Percentiles rank a stretch among this genome's conserved stretches.
Evolutionary conservation across 169 alveolate genomes (phyloP).

Genomic region (Perkinsus marinus): DNA sequence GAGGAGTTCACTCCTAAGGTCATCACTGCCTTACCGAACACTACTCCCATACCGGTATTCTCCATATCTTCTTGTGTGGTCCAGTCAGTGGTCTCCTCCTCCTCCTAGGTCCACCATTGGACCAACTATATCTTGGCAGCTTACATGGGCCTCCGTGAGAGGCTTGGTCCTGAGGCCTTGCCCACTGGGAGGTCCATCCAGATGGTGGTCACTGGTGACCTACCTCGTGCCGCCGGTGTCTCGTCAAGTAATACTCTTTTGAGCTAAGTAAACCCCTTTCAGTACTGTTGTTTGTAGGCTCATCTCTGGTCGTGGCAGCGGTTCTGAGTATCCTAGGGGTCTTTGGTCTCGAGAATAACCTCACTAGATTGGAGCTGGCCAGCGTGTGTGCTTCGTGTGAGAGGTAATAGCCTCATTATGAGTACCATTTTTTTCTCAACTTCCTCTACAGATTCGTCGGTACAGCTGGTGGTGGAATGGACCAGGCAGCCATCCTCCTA

Average conservation of each 20-base stretch:
- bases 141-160: conserved; percentile 32
- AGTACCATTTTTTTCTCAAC: neutral
- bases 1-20: conserved; percentile 20
- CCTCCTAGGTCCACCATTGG: conserved; percentile 10
- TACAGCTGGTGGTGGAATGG: conserved; percentile 65
- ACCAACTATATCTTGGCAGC: conserved; percentile 48
- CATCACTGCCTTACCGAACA: neutral
- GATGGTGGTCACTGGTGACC: conserved; percentile 35
- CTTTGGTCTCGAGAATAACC: conserved; percentile 25
- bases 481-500: conserved; percentile 45
- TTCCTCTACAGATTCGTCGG: conserved; percentile 15
- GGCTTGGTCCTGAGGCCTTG: neutral
- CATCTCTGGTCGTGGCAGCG: neutral
- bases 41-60: neutral
- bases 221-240: conserved; percentile 56
- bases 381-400: conserved; percentile 26
- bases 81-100: neutral
- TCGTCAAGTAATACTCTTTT: conserved; percentile 25
- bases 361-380: conserved; percentile 11
- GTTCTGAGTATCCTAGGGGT: conserved; percentile 24
- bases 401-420: conserved; percentile 25
- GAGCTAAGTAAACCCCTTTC: neutral
- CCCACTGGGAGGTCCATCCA: conserved; percentile 29
- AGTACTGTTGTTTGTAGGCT: too few species aligned
- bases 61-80: neutral